Evolutionary conservation across 2,329 filamentous ascomycete species (phyloP).

Genomic region (Colletotrichum sublineola): DNA sequence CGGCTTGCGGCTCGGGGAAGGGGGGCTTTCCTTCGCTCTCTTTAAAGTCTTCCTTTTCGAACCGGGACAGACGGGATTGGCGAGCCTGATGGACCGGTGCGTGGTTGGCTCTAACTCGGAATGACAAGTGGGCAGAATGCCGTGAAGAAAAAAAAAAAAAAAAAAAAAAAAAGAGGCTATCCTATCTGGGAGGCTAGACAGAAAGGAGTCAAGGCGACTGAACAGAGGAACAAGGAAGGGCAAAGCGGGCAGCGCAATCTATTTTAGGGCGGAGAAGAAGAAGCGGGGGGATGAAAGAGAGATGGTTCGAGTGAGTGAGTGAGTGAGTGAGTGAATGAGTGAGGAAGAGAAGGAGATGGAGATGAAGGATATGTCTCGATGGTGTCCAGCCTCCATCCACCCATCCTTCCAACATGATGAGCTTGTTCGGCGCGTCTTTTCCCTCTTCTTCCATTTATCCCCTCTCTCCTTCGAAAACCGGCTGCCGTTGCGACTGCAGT

Average conservation of each 20-base stretch:
- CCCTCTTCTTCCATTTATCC: too few relatives aligned
- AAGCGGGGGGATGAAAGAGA: not conserved
- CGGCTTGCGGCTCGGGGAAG: not conserved
- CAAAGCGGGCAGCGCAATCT: slow-evolving; percentile 9
- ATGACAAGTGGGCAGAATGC: not conserved
- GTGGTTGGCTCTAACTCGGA: not conserved
- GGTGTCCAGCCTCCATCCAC: not conserved
- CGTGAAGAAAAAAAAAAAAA: not conserved
- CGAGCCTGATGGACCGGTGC: not conserved
- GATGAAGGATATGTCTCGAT: not conserved
- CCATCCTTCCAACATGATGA: not conserved
- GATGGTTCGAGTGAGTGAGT: not conserved
- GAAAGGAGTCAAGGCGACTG: slow-evolving; percentile 2
- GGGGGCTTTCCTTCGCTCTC: not conserved
- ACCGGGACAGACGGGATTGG: not conserved
- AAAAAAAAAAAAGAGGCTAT: not conserved
- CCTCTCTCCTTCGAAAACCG: not conserved
- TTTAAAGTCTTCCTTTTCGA: not conserved
- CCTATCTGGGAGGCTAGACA: not conserved
- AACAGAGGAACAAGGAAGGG: slow-evolving; percentile 31
- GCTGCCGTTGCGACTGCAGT: not conserved
- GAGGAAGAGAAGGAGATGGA: not conserved
- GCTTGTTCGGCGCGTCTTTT: not conserved
- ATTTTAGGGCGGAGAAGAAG: slow-evolving; percentile 3
- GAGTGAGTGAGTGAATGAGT: not conserved